These are phyloP conservation scores for Mucor racemosus DNA, from an alignment of 371 early-diverging fungal species.

Conservation along the genomic window DNA sequence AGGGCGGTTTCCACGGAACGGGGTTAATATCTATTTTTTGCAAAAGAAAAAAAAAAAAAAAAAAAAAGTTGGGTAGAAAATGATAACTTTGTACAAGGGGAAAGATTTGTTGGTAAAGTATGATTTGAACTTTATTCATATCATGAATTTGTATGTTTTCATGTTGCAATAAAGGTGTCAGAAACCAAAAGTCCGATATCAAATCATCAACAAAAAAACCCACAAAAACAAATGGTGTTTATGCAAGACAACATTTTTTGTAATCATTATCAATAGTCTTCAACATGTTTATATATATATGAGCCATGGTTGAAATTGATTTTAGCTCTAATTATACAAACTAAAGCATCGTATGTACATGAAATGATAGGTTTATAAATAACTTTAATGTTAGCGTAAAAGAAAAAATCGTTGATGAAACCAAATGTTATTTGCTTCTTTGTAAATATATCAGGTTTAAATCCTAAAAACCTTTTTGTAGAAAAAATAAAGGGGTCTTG, in stretches of 20 bases:
- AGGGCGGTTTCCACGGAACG: constrained; percentile 11
- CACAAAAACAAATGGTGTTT: too few relatives aligned
- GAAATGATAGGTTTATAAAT: too few relatives aligned
- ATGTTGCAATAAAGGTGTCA: neutral
- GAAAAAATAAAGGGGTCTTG: too few relatives aligned
- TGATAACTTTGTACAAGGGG: neutral
- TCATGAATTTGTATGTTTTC: neutral
- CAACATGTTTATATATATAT: too few relatives aligned
- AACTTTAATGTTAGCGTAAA: too few relatives aligned
- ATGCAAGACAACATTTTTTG: neutral
- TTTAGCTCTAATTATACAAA: too few relatives aligned
- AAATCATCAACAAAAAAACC: neutral
- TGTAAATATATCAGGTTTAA: too few relatives aligned
- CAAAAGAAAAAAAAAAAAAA: neutral
- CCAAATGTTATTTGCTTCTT: too few relatives aligned
- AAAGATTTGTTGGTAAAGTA: neutral
- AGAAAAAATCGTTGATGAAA: too few relatives aligned
- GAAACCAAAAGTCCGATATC: neutral
- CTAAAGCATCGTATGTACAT: too few relatives aligned
- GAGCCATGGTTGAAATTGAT: too few relatives aligned
- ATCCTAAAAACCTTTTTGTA: too few relatives aligned
- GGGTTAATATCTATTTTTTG: constrained; percentile 7
- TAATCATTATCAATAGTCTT: neutral
- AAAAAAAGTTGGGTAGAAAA: constrained; percentile 2
- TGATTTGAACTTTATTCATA: neutral